Conservation (phyloP, 129 eudicot genomes). For the Helianthus tuberosus region DNA sequence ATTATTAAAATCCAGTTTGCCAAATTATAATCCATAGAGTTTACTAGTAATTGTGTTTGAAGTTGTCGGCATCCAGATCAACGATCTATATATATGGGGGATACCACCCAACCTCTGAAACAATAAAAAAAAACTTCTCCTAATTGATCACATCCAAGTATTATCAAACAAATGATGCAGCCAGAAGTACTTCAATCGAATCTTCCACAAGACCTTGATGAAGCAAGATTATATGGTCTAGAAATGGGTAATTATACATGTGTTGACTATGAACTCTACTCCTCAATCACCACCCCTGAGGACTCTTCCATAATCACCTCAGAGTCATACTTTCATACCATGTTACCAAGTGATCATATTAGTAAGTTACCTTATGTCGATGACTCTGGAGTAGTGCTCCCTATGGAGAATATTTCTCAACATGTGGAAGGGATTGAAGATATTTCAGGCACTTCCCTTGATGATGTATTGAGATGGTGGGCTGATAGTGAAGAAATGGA, state of each 20-base stretch:
- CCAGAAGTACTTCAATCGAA: constrained; percentile 37
- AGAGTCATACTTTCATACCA: constrained; percentile 35
- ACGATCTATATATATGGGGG: constrained; percentile 20
- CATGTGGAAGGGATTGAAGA: constrained; percentile 30
- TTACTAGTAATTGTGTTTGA: neutral
- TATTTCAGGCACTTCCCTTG: constrained; percentile 23
- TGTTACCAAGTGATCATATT: neutral
- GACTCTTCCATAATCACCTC: constrained; percentile 44
- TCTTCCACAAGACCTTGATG: constrained; percentile 33
- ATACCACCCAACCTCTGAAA: neutral
- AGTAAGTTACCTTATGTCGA: constrained; percentile 13
- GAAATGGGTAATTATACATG: constrained; percentile 11
- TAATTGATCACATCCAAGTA: constrained; percentile 1
- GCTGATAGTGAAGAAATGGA: constrained; percentile 36
- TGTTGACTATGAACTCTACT: constrained; percentile 32
- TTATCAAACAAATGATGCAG: constrained; percentile 38
- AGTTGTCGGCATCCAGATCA: constrained; percentile 12
- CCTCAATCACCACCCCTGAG: constrained; percentile 38
- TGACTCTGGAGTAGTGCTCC: constrained; percentile 24
- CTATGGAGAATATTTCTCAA: constrained; percentile 23
- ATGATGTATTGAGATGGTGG: constrained; percentile 43
- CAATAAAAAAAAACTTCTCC: neutral
- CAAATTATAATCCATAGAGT: neutral
- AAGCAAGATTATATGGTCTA: constrained; percentile 17
- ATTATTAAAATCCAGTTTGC: no score